A percentile compares a stretch with the other conserved stretches of the same genome.
These are phyloP conservation scores for Pestalotiopsis sp. DNA, from an alignment of 2,329 filamentous ascomycete genomes.

Conservation along the genomic window DNA sequence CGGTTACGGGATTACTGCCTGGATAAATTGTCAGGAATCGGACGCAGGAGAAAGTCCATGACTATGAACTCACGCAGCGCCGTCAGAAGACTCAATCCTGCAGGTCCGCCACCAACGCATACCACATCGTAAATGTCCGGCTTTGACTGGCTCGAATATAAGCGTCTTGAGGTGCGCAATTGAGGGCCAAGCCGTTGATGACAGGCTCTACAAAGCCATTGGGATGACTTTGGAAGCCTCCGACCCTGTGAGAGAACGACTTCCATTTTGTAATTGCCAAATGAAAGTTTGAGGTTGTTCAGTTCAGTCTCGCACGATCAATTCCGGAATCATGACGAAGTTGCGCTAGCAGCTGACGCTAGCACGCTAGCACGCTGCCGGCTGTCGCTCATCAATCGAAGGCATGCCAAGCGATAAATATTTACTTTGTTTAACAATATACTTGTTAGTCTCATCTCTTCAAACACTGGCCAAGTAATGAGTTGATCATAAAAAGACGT, in stretches of 20 bases:
- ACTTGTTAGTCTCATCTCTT: no score
- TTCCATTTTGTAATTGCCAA: constrained; percentile 22
- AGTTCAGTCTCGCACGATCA: neutral
- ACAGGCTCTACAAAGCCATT: constrained; percentile 49
- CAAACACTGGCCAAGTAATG: neutral
- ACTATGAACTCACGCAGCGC: constrained; percentile 66
- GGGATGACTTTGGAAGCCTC: constrained; percentile 21
- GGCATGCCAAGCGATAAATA: neutral
- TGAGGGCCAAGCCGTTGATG: constrained; percentile 39
- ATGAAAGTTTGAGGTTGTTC: neutral
- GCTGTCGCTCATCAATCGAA: neutral
- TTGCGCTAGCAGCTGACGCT: constrained; percentile 2
- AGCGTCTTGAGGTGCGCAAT: constrained; percentile 29
- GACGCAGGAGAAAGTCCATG: neutral
- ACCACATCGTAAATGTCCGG: constrained; percentile 91
- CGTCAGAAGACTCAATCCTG: constrained; percentile 80
- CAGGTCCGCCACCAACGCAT: constrained; percentile 86
- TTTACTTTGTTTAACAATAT: neutral
- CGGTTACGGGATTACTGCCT: constrained; percentile 78
- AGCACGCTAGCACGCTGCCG: neutral
- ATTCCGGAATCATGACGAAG: neutral
- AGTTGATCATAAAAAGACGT: neutral
- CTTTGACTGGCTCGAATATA: constrained; percentile 42
- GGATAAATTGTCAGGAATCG: neutral
- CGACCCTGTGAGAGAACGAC: constrained; percentile 21